These are phyloP conservation scores for Gaillardinia entomophila DNA, from an alignment of 805 yeast genomes.

Conservation along the genomic window DNA sequence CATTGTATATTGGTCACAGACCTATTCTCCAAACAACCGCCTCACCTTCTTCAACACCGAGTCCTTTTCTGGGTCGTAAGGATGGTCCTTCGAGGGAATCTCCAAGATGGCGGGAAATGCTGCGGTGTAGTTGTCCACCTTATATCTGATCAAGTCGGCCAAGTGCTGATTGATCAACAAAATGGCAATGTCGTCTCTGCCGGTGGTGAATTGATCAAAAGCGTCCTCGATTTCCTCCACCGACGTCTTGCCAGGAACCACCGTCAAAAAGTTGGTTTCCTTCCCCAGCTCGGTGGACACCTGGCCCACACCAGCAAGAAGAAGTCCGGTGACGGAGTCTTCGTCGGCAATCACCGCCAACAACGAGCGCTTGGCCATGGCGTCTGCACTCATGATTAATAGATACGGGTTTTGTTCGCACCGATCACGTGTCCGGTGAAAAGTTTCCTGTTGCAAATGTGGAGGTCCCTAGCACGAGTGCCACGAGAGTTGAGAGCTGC, in stretches of 20 bases:
- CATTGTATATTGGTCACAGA: not conserved
- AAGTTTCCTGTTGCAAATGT: not conserved
- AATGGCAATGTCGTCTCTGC: constrained; percentile 87
- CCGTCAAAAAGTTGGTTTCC: constrained; percentile 79
- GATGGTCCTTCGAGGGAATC: constrained; percentile 97
- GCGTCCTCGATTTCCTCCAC: constrained; percentile 69
- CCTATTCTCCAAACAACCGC: constrained; percentile 86
- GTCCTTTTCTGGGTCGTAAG: constrained; percentile 98
- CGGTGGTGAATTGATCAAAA: constrained; percentile 66
- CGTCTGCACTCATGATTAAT: constrained; percentile 23
- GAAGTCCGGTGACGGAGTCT: constrained; percentile 93
- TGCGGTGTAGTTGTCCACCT: constrained; percentile 75
- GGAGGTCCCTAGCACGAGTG: not conserved
- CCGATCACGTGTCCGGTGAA: not conserved
- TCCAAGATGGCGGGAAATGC: constrained; percentile 97
- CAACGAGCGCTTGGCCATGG: constrained; percentile 65
- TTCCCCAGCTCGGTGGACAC: constrained; percentile 54
- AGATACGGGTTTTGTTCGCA: not conserved
- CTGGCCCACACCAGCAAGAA: constrained; percentile 94
- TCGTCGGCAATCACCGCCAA: constrained; percentile 97
- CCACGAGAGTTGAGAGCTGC: no score
- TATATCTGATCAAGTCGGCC: constrained; percentile 82
- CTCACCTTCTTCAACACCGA: constrained; percentile 91
- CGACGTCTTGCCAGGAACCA: constrained; percentile 67
- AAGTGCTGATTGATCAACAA: constrained; percentile 89